These are phyloP conservation scores for Carallia brachiata DNA, from an alignment of 345 rosid species.

Conservation along the genomic window DNA sequence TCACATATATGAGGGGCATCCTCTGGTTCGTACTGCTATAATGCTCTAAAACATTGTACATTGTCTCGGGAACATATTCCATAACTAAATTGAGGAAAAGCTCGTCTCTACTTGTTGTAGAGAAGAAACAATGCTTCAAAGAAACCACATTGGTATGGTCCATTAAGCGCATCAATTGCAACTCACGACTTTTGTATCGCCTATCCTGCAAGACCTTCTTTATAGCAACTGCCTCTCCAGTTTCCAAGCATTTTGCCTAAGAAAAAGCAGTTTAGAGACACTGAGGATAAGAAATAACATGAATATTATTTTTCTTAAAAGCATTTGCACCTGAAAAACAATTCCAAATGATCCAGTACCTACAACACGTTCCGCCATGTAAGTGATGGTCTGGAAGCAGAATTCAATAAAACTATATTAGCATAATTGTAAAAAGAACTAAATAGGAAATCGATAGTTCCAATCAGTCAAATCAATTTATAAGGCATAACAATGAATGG, in stretches of 20 bases:
- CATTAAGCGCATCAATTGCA: constrained; percentile 74
- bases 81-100: constrained; percentile 76
- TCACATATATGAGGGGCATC: constrained; percentile 79
- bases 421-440: not conserved
- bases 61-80: constrained; percentile 80
- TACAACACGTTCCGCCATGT: constrained; percentile 85
- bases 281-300: not conserved
- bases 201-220: constrained; percentile 85
- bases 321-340: constrained; percentile 57
- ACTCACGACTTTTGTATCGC: constrained; percentile 74
- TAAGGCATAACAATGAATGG: not conserved
- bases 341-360: constrained; percentile 84
- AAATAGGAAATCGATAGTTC: not conserved
- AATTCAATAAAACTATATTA: constrained; percentile 4
- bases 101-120: constrained; percentile 69
- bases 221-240: constrained; percentile 81
- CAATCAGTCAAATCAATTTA: not conserved
- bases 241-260: constrained; percentile 88
- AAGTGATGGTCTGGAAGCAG: constrained; percentile 64
- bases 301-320: not conserved
- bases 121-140: constrained; percentile 83
- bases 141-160: constrained; percentile 82
- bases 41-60: constrained; percentile 63
- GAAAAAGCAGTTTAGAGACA: constrained; percentile 11
- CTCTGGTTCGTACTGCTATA: constrained; percentile 60